Evolutionary conservation across 768 basidiomycete species (phyloP).

Genomic region (Coprinellus micaceus): DNA sequence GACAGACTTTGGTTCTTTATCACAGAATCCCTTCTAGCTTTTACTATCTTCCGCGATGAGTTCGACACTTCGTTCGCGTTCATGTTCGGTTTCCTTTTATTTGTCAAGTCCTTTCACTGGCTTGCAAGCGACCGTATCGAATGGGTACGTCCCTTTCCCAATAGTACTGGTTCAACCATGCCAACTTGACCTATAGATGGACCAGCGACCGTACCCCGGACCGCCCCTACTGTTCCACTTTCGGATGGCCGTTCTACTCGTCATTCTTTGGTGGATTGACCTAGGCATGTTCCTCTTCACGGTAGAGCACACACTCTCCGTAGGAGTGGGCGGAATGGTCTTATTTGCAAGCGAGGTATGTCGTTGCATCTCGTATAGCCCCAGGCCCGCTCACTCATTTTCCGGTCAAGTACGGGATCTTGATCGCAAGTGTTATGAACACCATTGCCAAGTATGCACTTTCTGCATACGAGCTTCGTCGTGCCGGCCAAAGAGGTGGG

Average conservation of each 20-base stretch:
- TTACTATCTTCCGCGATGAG: conserved; percentile 96
- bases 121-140: conserved; percentile 92
- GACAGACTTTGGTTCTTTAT: conserved; percentile 97
- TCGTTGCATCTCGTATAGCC: background rate
- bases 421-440: conserved; percentile 77
- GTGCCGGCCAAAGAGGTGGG: conserved; percentile 73
- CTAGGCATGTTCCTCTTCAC: conserved; percentile 75
- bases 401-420: conserved; percentile 71
- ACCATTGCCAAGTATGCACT: conserved; percentile 80
- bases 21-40: conserved; percentile 91
- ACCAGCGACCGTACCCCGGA: conserved; percentile 87
- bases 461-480: conserved; percentile 74
- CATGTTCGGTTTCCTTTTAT: conserved; percentile 93
- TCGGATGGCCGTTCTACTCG: conserved; percentile 71
- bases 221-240: conserved; percentile 81
- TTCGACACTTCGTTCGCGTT: conserved; percentile 89
- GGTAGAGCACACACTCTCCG: conserved; percentile 71
- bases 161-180: too few species aligned
- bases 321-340: conserved; percentile 87
- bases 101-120: conserved; percentile 98
- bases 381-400: conserved; percentile 10
- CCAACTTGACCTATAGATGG: conserved; percentile 72
- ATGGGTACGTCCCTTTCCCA: conserved; percentile 79
- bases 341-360: conserved; percentile 89
- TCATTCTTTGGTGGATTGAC: conserved; percentile 73